Evolutionary conservation across 2,329 filamentous ascomycete genomes (phyloP), one percentile per base, ranked within the genome.

Genomic region (Ophiostoma novo-ulmi): DNA sequence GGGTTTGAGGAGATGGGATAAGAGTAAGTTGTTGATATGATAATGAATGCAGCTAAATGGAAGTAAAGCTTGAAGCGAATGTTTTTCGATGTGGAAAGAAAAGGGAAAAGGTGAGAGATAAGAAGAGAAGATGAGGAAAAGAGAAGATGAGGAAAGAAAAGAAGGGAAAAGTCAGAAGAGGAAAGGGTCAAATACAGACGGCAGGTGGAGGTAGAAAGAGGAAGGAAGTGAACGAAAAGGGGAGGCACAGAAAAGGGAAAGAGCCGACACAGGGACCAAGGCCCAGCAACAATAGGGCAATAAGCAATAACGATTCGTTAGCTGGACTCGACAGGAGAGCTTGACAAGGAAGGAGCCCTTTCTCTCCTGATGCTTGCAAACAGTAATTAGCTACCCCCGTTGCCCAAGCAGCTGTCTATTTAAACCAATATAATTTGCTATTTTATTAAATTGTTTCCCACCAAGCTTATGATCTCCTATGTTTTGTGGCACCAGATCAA

Each of bases 401-500:
- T 71, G 70, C 64, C 70, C 68, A 65, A 70, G 71, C 68, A 72
- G 69, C 69, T 22, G 10, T 38, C n/a, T 13, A 63, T 69, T 17
- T 38, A 13, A n/a, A 13, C 5, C 13, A 35, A 20, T 36, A 20
- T 38, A 65, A 31, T 39, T 14, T 61, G 58, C 2, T 63, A 31
- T 35, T 39, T 48, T 39, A 39, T 65, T 64, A 66, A 66, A 41
- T 66, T 8, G n/a, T 41, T 14, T 66, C 36, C 20, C 64, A 66
- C 38, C 64, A 44, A 64, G 61, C 61, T 64, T 7, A 64, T 38
- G 26, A n/a, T 13, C 61, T 36, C 31, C 61, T 36, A 20, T 36
- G 26, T 36, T 36, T 7, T n/a, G 35, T 36, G 31, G 7, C 61
- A 64, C 63, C 35, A 65, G 63, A 71, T 55, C 41, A 58, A 22